Percentiles rank a stretch among this genome's conserved stretches.
These are phyloP conservation scores for Jamesozyma piceae DNA, from an alignment of 805 yeast genomes.

Conservation along the genomic window DNA sequence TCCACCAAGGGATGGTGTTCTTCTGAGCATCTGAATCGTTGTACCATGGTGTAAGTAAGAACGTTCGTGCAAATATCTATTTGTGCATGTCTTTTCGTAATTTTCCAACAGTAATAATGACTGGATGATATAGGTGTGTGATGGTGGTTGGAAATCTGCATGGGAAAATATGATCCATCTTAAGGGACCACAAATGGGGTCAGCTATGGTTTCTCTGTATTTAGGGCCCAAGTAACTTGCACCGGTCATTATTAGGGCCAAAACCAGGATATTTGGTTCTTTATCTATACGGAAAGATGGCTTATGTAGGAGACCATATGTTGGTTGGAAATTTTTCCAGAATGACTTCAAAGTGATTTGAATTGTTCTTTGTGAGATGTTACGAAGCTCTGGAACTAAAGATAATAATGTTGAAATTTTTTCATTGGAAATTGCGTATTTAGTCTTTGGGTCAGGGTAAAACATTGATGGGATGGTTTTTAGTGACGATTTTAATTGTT, in stretches of 20 bases:
- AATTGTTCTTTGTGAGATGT: slow-evolving; percentile 9
- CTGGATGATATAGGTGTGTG: slow-evolving; percentile 68
- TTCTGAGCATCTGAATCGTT: slow-evolving; percentile 63
- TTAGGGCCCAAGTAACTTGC: slow-evolving; percentile 34
- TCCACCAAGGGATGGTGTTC: slow-evolving; percentile 71
- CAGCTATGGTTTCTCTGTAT: slow-evolving; percentile 19
- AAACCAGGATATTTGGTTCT: slow-evolving; percentile 43
- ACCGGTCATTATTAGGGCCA: slow-evolving; percentile 50
- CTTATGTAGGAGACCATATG: slow-evolving; percentile 40
- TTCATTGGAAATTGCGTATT: slow-evolving; percentile 12
- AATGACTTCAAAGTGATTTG: slow-evolving; percentile 28
- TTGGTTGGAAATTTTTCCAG: slow-evolving; percentile 51
- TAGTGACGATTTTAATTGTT: slow-evolving; percentile 12
- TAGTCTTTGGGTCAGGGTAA: slow-evolving; percentile 14
- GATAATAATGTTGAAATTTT: slow-evolving; percentile 8
- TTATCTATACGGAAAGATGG: slow-evolving; percentile 41
- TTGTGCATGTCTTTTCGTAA: slow-evolving; percentile 65
- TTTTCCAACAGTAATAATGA: slow-evolving; percentile 64
- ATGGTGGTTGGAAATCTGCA: slow-evolving; percentile 68
- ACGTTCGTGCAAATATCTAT: slow-evolving; percentile 65
- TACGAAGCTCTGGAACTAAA: slow-evolving; percentile 17
- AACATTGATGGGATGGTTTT: slow-evolving; percentile 16
- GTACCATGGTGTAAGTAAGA: slow-evolving; percentile 84
- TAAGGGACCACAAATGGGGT: slow-evolving; percentile 39
- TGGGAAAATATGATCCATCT: slow-evolving; percentile 64